Base-by-base conservation (phyloP, 495 filamentous ascomycete species). In the Aspergillus haitiensis region DNA sequence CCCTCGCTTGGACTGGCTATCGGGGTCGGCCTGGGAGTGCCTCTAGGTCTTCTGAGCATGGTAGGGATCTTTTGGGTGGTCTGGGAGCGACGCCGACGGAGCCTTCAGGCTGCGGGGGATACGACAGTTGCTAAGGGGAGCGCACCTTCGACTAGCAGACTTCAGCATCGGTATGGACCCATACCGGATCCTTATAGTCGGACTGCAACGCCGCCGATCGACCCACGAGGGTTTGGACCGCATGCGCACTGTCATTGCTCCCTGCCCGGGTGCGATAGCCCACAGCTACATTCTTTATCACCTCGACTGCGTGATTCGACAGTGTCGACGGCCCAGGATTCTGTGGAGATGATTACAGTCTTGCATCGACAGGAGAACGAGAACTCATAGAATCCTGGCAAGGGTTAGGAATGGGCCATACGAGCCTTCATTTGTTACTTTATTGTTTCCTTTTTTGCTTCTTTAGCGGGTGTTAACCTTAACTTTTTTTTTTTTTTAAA, bases 101-200 rank as follows among this genome's bases (percentile, higher is more conserved):
- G 53, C 31, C 56, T 59, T 3, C 21, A 39, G 13, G 21, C 47
- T 12, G 16, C 11, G 6, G 45, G 44, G 5, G 34, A 33, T 8
- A 15, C 33, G 32, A 18, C 44, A 16, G 16, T 37, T 10, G 31
- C 16, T n/a, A 37, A 13, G 21, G 34, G 15, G 15, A 36, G 12
- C 7, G 5, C 37, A 16, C 33, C 53, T n/a, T 45, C 31, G 2
- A 18, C 44, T 6, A 47, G 16, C n/a, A 27, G 21, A 27, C 32
- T 59, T 31, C 56, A 59, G 51, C 49, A 59, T 36, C 56, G 49
- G 0, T 59, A 59, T 31, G 56, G 56, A 15, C 55, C 55, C 21
- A 48, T 57, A 13, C 33, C 55, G 9, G 46, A 45, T n/a, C 49
- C 56, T 7, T 44, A 40, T 15, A 58, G 55, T 51, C 16, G 46